Evolutionary conservation across 768 basidiomycete species (phyloP).

Genomic region (Hypsizygus marmoreus): DNA sequence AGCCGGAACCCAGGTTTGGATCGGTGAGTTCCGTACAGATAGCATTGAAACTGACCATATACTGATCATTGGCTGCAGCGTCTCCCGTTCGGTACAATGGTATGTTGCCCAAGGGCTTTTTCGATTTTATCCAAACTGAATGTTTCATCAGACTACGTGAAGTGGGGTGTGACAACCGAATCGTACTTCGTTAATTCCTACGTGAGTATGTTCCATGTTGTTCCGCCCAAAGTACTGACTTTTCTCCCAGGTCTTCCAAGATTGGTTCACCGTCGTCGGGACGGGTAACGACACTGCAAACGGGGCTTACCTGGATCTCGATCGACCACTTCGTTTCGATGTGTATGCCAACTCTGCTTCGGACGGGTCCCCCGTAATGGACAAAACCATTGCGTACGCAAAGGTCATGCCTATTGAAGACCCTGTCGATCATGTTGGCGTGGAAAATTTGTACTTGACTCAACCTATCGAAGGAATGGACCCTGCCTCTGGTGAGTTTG

Average conservation of each 20-base stretch:
- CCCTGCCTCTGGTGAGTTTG: slow-evolving; percentile 2
- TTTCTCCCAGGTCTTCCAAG: slow-evolving; percentile 8
- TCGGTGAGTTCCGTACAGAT: too few relatives aligned
- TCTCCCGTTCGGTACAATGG: too few relatives aligned
- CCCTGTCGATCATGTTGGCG: slow-evolving; percentile 12
- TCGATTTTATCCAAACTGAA: too few relatives aligned
- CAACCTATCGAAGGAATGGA: slow-evolving; percentile 5
- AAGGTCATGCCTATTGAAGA: slow-evolving; percentile 17
- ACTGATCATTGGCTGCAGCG: too few relatives aligned
- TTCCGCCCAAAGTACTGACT: too few relatives aligned
- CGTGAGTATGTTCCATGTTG: too few relatives aligned
- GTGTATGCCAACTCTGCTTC: slow-evolving; percentile 10
- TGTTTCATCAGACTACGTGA: too few relatives aligned
- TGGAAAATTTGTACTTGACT: slow-evolving; percentile 13
- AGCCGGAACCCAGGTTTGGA: too few relatives aligned
- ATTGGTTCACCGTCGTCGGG: slow-evolving; percentile 11
- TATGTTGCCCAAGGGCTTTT: too few relatives aligned
- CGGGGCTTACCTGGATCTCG: slow-evolving; percentile 9
- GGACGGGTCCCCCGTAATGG: slow-evolving; percentile 7
- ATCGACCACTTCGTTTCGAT: slow-evolving; percentile 11
- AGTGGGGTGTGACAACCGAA: too few relatives aligned
- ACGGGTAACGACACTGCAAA: slow-evolving; percentile 4
- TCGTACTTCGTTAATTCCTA: too few relatives aligned
- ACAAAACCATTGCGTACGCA: slow-evolving; percentile 2
- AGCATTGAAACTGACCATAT: too few relatives aligned